Percentiles rank a stretch among this genome's conserved stretches.
phyloP scores from a whole-genome alignment of 306 rosid species.

The Casuarina glauca region DNA sequence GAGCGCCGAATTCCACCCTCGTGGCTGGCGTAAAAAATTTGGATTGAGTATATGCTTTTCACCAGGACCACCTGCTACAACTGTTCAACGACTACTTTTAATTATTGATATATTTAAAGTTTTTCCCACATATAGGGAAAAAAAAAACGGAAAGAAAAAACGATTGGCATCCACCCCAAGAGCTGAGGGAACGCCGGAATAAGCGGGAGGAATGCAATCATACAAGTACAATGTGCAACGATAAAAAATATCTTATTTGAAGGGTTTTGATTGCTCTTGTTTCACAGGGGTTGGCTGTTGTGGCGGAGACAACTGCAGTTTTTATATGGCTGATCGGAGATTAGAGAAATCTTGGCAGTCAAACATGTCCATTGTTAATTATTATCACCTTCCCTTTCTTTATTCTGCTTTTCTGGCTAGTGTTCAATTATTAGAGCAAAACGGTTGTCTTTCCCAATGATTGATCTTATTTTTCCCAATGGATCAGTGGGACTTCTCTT shows the following conservation, averaged over 20 bases:
- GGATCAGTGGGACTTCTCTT: not conserved
- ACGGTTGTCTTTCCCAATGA: too few species aligned
- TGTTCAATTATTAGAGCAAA: not conserved
- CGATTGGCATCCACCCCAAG: not conserved
- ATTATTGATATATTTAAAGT: too few species aligned
- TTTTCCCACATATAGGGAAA: too few species aligned
- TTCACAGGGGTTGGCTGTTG: not conserved
- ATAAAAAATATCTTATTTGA: not conserved
- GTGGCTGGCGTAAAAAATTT: too few species aligned
- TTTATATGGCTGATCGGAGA: too few species aligned
- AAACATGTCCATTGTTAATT: constrained; percentile 13
- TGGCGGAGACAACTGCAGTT: too few species aligned
- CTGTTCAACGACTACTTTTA: too few species aligned
- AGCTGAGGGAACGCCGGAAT: not conserved
- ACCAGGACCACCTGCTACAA: too few species aligned
- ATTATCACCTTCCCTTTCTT: not conserved
- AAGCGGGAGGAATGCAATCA: not conserved
- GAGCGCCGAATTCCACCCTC: too few species aligned
- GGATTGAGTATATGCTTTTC: too few species aligned
- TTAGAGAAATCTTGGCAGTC: constrained; percentile 17
- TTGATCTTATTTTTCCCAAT: too few species aligned
- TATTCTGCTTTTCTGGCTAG: not conserved
- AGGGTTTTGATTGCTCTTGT: not conserved
- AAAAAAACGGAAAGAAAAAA: not conserved
- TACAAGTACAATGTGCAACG: not conserved